Percentiles rank a stretch among this genome's conserved stretches.
Evolutionary conservation across 345 rosid species (phyloP).

Genomic region (Kandelia obovata): DNA sequence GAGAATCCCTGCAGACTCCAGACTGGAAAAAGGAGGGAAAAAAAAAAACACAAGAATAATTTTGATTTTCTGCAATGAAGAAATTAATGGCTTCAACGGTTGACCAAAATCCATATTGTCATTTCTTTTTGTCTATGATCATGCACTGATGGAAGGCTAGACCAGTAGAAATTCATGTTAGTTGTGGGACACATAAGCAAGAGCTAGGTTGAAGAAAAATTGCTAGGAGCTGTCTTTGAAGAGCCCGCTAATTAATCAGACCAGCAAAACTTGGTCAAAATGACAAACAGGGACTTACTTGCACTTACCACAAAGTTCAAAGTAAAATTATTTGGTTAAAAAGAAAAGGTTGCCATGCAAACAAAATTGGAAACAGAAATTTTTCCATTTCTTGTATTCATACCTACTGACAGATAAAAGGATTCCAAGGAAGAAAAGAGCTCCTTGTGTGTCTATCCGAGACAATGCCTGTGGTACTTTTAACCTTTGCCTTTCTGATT

Average conservation of each 20-base stretch:
- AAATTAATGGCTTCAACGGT: background rate
- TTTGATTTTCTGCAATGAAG: background rate
- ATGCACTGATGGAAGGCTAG: background rate
- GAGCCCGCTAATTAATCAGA: too few species aligned
- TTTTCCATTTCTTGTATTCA: background rate
- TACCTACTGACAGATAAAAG: slow-evolving; percentile 92
- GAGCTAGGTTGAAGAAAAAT: too few species aligned
- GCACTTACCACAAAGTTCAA: too few species aligned
- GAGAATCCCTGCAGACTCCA: slow-evolving; percentile 92
- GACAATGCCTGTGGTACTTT: slow-evolving; percentile 97
- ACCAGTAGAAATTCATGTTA: background rate
- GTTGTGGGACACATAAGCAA: too few species aligned
- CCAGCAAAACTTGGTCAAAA: too few species aligned
- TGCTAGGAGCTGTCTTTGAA: too few species aligned
- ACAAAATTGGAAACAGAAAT: slow-evolving; percentile 1
- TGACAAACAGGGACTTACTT: too few species aligned
- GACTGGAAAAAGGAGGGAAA: slow-evolving; percentile 37
- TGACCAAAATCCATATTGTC: background rate
- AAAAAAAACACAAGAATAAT: slow-evolving; percentile 5
- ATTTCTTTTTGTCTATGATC: background rate
- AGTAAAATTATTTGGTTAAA: too few species aligned
- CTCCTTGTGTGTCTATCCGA: slow-evolving; percentile 90
- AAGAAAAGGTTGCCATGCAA: background rate
- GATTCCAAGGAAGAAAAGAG: slow-evolving; percentile 90
- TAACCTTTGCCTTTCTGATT: slow-evolving; percentile 79